A percentile compares a stretch with the other conserved stretches of the same genome.
phyloP scores from a whole-genome alignment of 495 filamentous ascomycete species.

The Lasiosphaeria ovina region DNA sequence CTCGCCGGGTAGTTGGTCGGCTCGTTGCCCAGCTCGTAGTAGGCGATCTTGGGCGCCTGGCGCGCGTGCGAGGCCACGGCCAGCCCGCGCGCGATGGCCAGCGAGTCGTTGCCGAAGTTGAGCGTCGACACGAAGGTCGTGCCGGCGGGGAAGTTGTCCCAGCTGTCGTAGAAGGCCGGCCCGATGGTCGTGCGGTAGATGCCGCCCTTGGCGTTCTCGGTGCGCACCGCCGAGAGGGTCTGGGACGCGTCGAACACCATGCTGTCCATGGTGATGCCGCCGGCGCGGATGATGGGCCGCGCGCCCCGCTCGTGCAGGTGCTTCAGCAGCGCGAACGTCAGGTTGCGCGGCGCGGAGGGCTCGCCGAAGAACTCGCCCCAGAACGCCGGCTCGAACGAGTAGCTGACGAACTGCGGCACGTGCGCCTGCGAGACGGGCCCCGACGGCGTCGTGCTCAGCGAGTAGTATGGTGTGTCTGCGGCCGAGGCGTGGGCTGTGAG shows the following conservation, averaged over 20 bases:
- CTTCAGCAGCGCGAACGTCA: conserved; percentile 22
- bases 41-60: conserved; percentile 20
- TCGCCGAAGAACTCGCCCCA: conserved; percentile 30
- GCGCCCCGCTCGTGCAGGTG: conserved; percentile 22
- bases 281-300: conserved; percentile 22
- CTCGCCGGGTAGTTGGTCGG: conserved; percentile 24
- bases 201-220: conserved; percentile 24
- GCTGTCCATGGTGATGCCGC: conserved; percentile 27
- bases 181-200: conserved; percentile 24
- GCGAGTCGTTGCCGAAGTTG: conserved; percentile 27
- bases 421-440: conserved; percentile 23
- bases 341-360: conserved; percentile 16
- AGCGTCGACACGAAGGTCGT: conserved; percentile 24
- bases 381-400: conserved; percentile 27
- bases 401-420: conserved; percentile 22
- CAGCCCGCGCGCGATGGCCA: conserved; percentile 17
- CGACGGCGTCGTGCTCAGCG: neutral
- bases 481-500: neutral
- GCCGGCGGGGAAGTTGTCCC: conserved; percentile 24
- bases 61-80: conserved; percentile 17
- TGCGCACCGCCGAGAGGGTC: conserved; percentile 17
- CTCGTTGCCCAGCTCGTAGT: conserved; percentile 29
- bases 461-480: neutral
- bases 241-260: conserved; percentile 19
- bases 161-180: conserved; percentile 22